Evolutionary conservation across 1,284 basidiomycete species (phyloP), one percentile per base, ranked within the genome.

Genomic region (Pseudomicrostroma phylloplanum): DNA sequence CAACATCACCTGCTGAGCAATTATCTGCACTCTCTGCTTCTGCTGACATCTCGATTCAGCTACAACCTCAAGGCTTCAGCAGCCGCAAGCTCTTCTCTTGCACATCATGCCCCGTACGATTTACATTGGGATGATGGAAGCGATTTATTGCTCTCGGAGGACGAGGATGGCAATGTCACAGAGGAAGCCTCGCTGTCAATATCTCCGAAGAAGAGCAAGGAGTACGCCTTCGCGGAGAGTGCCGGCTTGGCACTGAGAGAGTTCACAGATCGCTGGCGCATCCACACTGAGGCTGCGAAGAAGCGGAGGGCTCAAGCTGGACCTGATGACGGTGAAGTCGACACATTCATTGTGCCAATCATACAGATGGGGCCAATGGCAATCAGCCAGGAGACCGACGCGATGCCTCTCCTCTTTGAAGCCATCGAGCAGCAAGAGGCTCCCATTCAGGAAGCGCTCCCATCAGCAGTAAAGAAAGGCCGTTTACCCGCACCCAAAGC

Each of bases 11-110:
- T 78, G 0, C 80, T 97, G 1, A 86, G 91, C 0, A 84, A 89
- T 60, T 98, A 97, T 77, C 90, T 94, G 67, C 84, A 86, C 66
- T 85, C 87, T 23, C 90, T 96, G 66, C 82, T 96, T 41, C 81
- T 85, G 48, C 82, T 85, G 1, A 84, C 89, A 39, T 85, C 86
- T 0, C 81, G 83, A 6, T 92, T 91, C 78, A 92, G 91, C 0
- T 96, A 89, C 77, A 65, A 61, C 41, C 64, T 71, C 19, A 63
- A 17, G 21, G 51, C 51, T 17, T 15, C 15, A 25, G 21, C 19
- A 15, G 25, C n/a, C 6, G 15, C 51, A 13, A 25, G 51, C 26
- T 26, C n/a, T 15, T 25, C 13, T 23, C 15, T 23, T 8, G 42
- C 51, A 56, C 39, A 67, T 42, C 53, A 60, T 41, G 43, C 64